A percentile compares a stretch with the other conserved stretches of the same genome.
Evolutionary conservation across 768 basidiomycete species (phyloP).

Genomic region (Trametes maxima): DNA sequence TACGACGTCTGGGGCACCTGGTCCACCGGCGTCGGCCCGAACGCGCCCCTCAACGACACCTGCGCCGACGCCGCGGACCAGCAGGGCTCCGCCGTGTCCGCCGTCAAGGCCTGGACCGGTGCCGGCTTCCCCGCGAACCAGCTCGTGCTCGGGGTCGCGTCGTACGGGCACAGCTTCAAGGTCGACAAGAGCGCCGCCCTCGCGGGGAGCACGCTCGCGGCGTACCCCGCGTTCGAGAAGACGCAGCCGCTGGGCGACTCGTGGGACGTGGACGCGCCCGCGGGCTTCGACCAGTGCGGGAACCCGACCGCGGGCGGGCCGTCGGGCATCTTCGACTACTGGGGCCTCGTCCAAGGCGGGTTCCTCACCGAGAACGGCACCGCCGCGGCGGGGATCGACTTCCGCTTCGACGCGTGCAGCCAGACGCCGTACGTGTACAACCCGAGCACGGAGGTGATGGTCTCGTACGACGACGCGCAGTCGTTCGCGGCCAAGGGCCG

Average conservation of each 20-base stretch:
- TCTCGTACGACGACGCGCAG: slow-evolving; percentile 37
- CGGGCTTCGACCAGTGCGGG: slow-evolving; percentile 37
- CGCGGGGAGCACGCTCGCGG: slow-evolving; percentile 37
- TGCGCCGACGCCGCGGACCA: slow-evolving; percentile 64
- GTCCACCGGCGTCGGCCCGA: slow-evolving; percentile 69
- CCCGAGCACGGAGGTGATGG: slow-evolving; percentile 32
- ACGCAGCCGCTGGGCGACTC: slow-evolving; percentile 43
- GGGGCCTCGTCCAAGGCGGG: slow-evolving; percentile 58
- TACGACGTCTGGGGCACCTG: slow-evolving; percentile 64
- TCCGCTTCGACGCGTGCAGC: slow-evolving; percentile 39
- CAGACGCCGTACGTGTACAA: slow-evolving; percentile 41
- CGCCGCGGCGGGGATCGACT: slow-evolving; percentile 50
- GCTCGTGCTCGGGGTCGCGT: slow-evolving; percentile 83
- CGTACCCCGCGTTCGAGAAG: slow-evolving; percentile 54
- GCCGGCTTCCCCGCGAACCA: slow-evolving; percentile 79
- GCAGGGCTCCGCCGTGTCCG: slow-evolving; percentile 76
- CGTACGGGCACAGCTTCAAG: slow-evolving; percentile 77
- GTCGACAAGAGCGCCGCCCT: slow-evolving; percentile 42
- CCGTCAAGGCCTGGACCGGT: slow-evolving; percentile 71
- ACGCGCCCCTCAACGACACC: slow-evolving; percentile 80
- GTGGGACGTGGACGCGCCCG: slow-evolving; percentile 30
- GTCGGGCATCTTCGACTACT: slow-evolving; percentile 62
- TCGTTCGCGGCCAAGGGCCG: slow-evolving; percentile 45
- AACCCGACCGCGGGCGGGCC: slow-evolving; percentile 37
- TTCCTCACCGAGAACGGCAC: slow-evolving; percentile 52